phyloP scores from a whole-genome alignment of 2,329 filamentous ascomycete genomes.

The Alternaria triticina region DNA sequence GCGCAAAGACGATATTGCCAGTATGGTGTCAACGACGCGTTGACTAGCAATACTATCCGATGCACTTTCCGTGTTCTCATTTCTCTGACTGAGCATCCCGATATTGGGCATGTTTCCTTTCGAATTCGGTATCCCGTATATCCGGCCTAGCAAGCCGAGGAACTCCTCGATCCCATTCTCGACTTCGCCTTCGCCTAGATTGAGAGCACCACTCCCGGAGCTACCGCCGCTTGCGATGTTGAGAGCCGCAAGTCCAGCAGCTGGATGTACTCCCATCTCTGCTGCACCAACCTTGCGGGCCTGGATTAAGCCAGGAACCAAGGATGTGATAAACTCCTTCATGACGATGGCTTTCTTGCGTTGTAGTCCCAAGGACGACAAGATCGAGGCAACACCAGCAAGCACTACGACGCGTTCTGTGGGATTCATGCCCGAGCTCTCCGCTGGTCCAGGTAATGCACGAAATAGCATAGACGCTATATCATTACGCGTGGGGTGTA shows the following conservation, averaged over 20 bases:
- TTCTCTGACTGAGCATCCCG: slow-evolving; percentile 4
- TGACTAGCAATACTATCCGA: slow-evolving; percentile 46
- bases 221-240: slow-evolving; percentile 60
- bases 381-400: slow-evolving; percentile 84
- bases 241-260: slow-evolving; percentile 80
- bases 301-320: slow-evolving; percentile 86
- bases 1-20: slow-evolving; percentile 59
- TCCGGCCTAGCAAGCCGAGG: slow-evolving; percentile 48
- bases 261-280: slow-evolving; percentile 95
- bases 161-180: slow-evolving; percentile 52
- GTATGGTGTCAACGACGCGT: slow-evolving; percentile 58
- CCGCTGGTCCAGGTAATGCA: slow-evolving; percentile 61
- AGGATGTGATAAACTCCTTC: slow-evolving; percentile 80
- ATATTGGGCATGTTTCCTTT: slow-evolving; percentile 26
- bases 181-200: slow-evolving; percentile 49
- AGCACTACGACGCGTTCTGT: slow-evolving; percentile 80
- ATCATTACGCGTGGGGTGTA: slow-evolving; percentile 45
- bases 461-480: slow-evolving; percentile 47
- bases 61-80: slow-evolving; percentile 6
- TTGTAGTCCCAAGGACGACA: slow-evolving; percentile 78
- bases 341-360: slow-evolving; percentile 92
- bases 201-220: slow-evolving; percentile 79
- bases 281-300: slow-evolving; percentile 91
- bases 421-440: slow-evolving; percentile 67
- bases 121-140: slow-evolving; percentile 51